These are phyloP conservation scores for Purpureocillium lavendulum DNA, from an alignment of 2,329 filamentous ascomycete species.

Conservation along the genomic window DNA sequence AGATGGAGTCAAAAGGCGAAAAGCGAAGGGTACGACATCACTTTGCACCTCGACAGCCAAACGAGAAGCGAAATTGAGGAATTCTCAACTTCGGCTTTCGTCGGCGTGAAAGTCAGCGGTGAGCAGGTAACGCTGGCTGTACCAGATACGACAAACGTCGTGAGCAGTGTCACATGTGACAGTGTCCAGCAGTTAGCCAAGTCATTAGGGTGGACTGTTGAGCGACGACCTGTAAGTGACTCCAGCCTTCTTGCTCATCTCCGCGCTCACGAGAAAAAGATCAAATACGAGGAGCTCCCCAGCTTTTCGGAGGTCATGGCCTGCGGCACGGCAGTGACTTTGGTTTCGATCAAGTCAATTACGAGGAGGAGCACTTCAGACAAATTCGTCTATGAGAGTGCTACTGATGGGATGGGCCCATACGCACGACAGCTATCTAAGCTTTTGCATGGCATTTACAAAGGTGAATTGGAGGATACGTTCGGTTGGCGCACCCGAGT, in stretches of 20 bases:
- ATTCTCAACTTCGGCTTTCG: conserved; percentile 60
- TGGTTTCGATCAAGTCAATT: conserved; percentile 1
- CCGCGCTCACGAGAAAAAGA: background rate
- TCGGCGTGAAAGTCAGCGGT: conserved; percentile 45
- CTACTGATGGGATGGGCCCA: background rate
- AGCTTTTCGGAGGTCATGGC: conserved; percentile 3
- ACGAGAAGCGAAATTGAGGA: conserved; percentile 58
- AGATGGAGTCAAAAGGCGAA: conserved; percentile 53
- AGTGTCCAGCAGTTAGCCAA: conserved; percentile 50
- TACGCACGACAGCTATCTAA: background rate
- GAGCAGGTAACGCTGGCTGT: background rate
- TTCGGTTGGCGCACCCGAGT: background rate
- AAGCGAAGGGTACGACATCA: conserved; percentile 55
- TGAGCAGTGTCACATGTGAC: conserved; percentile 56
- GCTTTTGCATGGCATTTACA: background rate
- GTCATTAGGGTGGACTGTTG: conserved; percentile 49
- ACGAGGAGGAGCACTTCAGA: conserved; percentile 1
- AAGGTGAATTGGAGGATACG: background rate
- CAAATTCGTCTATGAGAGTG: background rate
- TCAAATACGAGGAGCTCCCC: conserved; percentile 1
- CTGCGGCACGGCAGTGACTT: conserved; percentile 1
- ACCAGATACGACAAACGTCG: conserved; percentile 41
- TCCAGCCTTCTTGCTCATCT: background rate
- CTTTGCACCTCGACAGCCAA: conserved; percentile 58
- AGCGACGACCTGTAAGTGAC: conserved; percentile 18